Conservation (phyloP, 2,329 filamentous ascomycete species). For the Ceratocystis albifundus region DNA sequence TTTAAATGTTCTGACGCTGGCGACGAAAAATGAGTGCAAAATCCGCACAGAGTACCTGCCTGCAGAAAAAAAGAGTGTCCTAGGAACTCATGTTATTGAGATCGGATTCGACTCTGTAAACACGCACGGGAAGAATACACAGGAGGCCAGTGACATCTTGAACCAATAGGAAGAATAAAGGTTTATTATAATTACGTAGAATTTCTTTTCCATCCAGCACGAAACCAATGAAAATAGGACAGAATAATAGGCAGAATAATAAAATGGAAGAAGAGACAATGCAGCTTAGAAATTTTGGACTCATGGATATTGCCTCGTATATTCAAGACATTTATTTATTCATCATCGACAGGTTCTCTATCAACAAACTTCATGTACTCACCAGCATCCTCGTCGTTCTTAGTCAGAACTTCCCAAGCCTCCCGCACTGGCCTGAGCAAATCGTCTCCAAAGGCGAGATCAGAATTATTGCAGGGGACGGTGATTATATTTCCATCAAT, state of each 20-base stretch:
- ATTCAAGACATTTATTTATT: conserved; percentile 44
- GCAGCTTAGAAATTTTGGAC: neutral
- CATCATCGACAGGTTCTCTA: conserved; percentile 49
- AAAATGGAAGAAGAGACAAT: neutral
- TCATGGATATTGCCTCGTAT: neutral
- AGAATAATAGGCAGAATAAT: neutral
- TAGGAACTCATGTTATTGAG: conserved; percentile 21
- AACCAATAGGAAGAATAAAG: neutral
- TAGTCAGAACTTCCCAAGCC: conserved; percentile 57
- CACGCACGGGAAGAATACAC: neutral
- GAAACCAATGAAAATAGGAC: neutral
- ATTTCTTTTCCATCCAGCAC: neutral
- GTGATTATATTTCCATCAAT: conserved; percentile 38
- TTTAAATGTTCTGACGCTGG: conserved; percentile 60
- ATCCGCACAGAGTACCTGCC: conserved; percentile 30
- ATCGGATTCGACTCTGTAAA: conserved; percentile 15
- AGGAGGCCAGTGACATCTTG: neutral
- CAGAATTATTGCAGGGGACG: conserved; percentile 49
- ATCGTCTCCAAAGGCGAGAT: conserved; percentile 63
- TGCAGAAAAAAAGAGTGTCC: conserved; percentile 25
- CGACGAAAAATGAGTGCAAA: conserved; percentile 55
- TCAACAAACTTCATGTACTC: conserved; percentile 72
- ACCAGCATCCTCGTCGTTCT: conserved; percentile 34
- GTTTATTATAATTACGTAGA: too few species aligned
- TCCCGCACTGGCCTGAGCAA: conserved; percentile 54